phyloP scores from a whole-genome alignment of 306 rosid genomes.

The Prunus salicina region DNA sequence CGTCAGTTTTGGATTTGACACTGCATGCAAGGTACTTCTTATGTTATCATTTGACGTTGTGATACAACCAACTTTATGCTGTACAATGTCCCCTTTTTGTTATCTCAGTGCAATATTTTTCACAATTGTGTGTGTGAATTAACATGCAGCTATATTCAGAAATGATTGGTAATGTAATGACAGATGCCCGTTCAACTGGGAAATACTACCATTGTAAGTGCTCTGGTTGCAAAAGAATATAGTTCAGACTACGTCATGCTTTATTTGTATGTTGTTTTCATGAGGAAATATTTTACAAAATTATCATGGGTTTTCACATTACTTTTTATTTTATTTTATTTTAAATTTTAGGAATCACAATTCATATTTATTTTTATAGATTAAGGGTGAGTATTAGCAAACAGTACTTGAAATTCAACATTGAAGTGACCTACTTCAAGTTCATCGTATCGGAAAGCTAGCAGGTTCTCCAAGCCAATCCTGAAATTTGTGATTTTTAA shows the following conservation, averaged over 20 bases:
- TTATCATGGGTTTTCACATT: background rate
- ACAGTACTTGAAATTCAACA: background rate
- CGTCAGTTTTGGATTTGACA: constrained; percentile 87
- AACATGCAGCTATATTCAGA: constrained; percentile 74
- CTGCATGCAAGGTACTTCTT: constrained; percentile 82
- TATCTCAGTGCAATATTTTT: background rate
- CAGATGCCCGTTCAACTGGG: constrained; percentile 90
- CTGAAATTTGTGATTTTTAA: background rate
- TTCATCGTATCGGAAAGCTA: background rate
- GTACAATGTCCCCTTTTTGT: background rate
- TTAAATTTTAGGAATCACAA: too few species aligned
- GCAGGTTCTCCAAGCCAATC: background rate
- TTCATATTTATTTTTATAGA: background rate
- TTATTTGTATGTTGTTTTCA: background rate
- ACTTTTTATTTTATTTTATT: too few species aligned
- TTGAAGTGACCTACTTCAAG: background rate
- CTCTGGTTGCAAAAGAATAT: background rate
- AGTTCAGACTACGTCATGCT: background rate
- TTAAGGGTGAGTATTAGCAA: background rate
- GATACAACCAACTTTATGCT: background rate
- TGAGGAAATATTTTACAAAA: background rate
- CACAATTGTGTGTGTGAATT: background rate
- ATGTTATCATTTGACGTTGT: background rate
- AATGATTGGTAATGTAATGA: constrained; percentile 95
- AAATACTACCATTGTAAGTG: constrained; percentile 87